Percentiles rank a stretch among this genome's conserved stretches.
Conservation (phyloP, 257 asterid species). For the Prunella vulgaris region DNA sequence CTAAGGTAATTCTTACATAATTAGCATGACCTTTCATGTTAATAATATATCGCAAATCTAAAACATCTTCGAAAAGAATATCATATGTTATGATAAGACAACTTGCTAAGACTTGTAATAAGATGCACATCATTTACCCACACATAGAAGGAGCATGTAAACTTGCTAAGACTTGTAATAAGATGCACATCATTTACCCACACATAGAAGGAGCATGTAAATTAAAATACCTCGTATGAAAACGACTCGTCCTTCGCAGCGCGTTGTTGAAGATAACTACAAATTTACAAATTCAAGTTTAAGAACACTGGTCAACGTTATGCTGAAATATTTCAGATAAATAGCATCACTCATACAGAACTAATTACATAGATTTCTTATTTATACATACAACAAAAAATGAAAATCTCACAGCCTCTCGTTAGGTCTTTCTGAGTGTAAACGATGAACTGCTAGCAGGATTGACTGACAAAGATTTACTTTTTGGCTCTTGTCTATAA, state of each 20-base stretch:
- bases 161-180: neutral
- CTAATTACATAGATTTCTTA: neutral
- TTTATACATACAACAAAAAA: neutral
- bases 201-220: neutral
- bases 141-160: no score
- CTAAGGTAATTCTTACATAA: neutral
- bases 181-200: neutral
- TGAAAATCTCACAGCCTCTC: neutral
- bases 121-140: neutral
- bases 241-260: slow-evolving; percentile 67
- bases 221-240: slow-evolving; percentile 71
- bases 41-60: neutral
- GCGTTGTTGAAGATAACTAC: slow-evolving; percentile 86
- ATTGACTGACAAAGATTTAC: neutral
- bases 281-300: slow-evolving; percentile 24
- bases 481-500: neutral
- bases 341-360: neutral
- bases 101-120: neutral
- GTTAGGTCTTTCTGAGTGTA: neutral
- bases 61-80: slow-evolving; percentile 1
- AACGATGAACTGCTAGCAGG: neutral
- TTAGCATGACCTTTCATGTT: neutral
- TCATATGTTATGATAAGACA: neutral
- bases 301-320: slow-evolving; percentile 11
- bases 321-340: neutral